Conservation (phyloP, 345 rosid genomes). For the Cardamine resedifolia region DNA sequence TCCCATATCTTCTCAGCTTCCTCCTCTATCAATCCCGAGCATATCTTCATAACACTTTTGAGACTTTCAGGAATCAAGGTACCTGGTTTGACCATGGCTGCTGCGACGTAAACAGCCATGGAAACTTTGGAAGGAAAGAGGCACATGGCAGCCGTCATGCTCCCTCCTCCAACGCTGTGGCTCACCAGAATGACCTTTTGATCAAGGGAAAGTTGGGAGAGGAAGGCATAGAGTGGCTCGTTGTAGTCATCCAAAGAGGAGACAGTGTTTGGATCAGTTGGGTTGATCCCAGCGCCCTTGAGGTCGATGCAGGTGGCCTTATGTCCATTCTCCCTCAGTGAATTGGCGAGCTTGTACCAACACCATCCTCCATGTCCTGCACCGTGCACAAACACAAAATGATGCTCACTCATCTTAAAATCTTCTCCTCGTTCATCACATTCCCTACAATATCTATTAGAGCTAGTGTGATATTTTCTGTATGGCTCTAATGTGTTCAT, state of each 20-base stretch:
- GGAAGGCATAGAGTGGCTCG: slow-evolving; percentile 41
- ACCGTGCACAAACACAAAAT: slow-evolving; percentile 49
- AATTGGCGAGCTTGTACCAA: slow-evolving; percentile 51
- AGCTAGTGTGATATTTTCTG: slow-evolving; percentile 4
- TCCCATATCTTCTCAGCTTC: slow-evolving; percentile 34
- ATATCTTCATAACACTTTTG: slow-evolving; percentile 26
- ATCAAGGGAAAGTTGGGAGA: slow-evolving; percentile 38
- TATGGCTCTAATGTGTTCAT: slow-evolving; percentile 23
- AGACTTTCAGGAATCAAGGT: slow-evolving; percentile 4
- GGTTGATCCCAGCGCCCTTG: slow-evolving; percentile 43
- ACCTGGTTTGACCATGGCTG: slow-evolving; percentile 51
- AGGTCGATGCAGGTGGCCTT: slow-evolving; percentile 53
- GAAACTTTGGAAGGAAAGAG: slow-evolving; percentile 37
- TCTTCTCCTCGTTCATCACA: background rate
- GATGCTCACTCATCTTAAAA: slow-evolving; percentile 25
- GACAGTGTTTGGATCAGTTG: slow-evolving; percentile 42
- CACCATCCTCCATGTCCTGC: slow-evolving; percentile 56
- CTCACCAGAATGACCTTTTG: slow-evolving; percentile 51
- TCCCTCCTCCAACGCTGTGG: slow-evolving; percentile 52
- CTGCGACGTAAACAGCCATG: slow-evolving; percentile 47
- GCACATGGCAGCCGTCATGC: slow-evolving; percentile 47
- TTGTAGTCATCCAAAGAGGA: slow-evolving; percentile 43
- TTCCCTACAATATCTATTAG: background rate
- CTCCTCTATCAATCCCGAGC: slow-evolving; percentile 23
- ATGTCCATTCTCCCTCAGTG: slow-evolving; percentile 40